Percentiles rank a stretch among this genome's conserved stretches.
Conservation (phyloP, 2,329 filamentous ascomycete genomes). For the Calcarisporium arbuscula region DNA sequence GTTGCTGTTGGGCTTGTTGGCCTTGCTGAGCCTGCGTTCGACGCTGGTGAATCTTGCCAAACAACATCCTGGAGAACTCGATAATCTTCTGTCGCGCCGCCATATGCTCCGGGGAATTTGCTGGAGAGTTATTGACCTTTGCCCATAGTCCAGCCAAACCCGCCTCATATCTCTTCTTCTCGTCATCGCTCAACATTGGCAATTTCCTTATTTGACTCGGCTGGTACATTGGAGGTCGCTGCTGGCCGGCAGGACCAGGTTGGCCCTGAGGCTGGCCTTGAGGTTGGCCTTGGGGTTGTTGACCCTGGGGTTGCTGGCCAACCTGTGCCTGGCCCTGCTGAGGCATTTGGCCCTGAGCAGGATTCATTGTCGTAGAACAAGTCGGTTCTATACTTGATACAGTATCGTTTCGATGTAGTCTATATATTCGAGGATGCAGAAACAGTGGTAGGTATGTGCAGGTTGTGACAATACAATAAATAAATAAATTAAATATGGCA, state of each 20-base stretch:
- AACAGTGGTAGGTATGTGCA: no score
- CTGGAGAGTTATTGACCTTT: constrained; percentile 40
- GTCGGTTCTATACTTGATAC: no score
- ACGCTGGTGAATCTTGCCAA: constrained; percentile 41
- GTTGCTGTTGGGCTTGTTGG: constrained; percentile 20
- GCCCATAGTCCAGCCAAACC: constrained; percentile 50
- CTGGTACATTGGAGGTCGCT: constrained; percentile 37
- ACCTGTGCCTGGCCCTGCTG: no score
- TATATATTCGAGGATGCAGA: no score
- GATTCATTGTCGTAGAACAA: constrained; percentile 23
- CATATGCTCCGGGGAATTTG: constrained; percentile 42
- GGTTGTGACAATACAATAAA: no score
- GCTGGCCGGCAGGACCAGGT: constrained; percentile 17
- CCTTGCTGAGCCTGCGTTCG: constrained; percentile 28
- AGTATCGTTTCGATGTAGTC: no score
- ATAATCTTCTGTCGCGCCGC: constrained; percentile 50
- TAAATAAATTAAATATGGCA: no score
- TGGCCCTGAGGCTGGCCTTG: constrained; percentile 17
- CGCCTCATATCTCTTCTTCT: constrained; percentile 53
- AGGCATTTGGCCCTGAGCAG: no score
- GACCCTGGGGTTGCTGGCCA: no score
- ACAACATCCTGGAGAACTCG: constrained; percentile 55
- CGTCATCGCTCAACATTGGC: constrained; percentile 43
- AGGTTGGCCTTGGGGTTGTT: constrained; percentile 17
- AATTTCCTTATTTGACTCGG: constrained; percentile 47